These are phyloP conservation scores for Polymyxa betae DNA, from an alignment of 208 protist species.

Conservation along the genomic window DNA sequence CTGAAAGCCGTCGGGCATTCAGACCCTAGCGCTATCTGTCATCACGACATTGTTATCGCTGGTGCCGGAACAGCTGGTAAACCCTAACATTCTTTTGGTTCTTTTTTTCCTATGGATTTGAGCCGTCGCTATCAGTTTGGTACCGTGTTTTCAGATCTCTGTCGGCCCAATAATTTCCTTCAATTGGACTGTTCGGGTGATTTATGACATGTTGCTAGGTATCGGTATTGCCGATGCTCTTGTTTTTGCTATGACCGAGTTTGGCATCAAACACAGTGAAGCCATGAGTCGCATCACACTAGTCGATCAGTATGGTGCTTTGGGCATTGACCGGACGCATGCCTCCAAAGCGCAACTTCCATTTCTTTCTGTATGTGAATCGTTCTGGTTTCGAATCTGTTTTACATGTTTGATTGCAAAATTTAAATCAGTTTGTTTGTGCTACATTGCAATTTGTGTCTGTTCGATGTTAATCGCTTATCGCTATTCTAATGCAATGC, in stretches of 20 bases:
- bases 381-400: neutral
- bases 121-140: no score
- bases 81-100: neutral
- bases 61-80: conserved; percentile 53
- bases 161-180: no score
- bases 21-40: neutral
- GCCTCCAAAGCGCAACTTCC: neutral
- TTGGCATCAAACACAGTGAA: neutral
- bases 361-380: neutral
- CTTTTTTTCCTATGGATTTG: no score
- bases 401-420: no score
- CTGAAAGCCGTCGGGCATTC: conserved; percentile 46
- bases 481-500: no score
- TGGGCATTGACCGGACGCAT: neutral
- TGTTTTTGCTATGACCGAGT: neutral
- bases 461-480: no score
- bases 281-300: neutral
- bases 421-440: no score
- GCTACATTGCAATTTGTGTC: no score
- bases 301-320: conserved; percentile 40
- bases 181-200: no score
- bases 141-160: no score
- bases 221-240: conserved; percentile 50
- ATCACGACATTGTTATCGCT: conserved; percentile 47
- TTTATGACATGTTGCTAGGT: neutral